A percentile compares a stretch with the other conserved stretches of the same genome.
Evolutionary conservation across 495 filamentous ascomycete genomes (phyloP).

Genomic region (Friedmanniomyces simplex): DNA sequence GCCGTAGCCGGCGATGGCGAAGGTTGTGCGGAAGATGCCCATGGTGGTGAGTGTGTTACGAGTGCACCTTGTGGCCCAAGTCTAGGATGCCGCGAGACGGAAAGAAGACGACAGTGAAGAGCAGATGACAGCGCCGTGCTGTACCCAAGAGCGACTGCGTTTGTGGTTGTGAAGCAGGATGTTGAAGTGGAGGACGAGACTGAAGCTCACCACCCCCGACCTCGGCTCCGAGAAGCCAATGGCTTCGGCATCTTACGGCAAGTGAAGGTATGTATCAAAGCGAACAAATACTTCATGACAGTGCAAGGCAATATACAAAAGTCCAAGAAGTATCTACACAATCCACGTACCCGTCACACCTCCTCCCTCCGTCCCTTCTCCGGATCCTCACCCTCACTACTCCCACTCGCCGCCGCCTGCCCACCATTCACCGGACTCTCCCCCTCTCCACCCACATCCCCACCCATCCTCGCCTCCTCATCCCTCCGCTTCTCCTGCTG

Average conservation of each 20-base stretch:
- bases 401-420: neutral
- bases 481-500: constrained; percentile 19
- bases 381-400: neutral
- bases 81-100: neutral
- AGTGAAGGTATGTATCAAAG: neutral
- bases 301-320: too few species aligned
- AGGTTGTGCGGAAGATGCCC: constrained; percentile 19
- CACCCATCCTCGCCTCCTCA: constrained; percentile 16
- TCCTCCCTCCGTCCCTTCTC: neutral
- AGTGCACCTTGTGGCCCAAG: too few species aligned
- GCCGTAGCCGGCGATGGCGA: constrained; percentile 18
- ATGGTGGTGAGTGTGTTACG: constrained; percentile 1
- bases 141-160: too few species aligned
- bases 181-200: too few species aligned
- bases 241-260: neutral
- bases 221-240: neutral
- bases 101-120: neutral
- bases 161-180: too few species aligned
- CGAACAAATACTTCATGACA: too few species aligned
- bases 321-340: neutral
- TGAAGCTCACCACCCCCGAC: too few species aligned
- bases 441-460: constrained; percentile 1
- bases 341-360: neutral
- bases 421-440: neutral
- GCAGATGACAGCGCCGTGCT: too few species aligned